Base-by-base conservation (phyloP, 139 green algal species). In the Picochlorum sp. region DNA sequence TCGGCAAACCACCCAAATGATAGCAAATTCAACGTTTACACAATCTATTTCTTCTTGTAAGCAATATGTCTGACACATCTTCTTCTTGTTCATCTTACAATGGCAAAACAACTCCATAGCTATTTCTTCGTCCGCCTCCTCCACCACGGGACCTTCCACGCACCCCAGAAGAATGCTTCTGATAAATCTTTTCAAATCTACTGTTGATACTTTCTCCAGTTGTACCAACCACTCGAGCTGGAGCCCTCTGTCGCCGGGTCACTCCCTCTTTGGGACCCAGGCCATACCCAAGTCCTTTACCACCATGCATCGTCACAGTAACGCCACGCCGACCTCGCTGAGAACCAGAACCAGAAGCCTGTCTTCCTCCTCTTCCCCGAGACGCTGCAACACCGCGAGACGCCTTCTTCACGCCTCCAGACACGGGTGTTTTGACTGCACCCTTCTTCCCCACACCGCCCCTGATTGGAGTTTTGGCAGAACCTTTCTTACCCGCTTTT, bases 171-270 rank as follows among this genome's bases (percentile, higher is more conserved):
- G 47, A 21, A 54, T 54, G 16, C 47, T 54, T 54, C 34, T 41
- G 34, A 41, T 41, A 41, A 54, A 54, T 54, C n/a, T 54, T 54
- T 24, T 54, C 47, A 54, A 54, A 54, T 21, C 47, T 54, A 21
- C 47, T 54, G n/a, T 54, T 54, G 11, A 54, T 20, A 13, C 18
- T 54, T 13, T 54, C 47, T 54, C 47, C n/a, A 54, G 47, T 54
- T 20, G 18, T 21, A 18, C n/a, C 47, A 21, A 54, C 47, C 6
- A 54, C 47, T 54, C n/a, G 16, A 26, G 47, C 18, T 10, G 18
- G 16, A 26, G 47, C 18, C 18, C n/a, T 54, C n/a, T 54, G 47
- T 54, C 15, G 16, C n/a, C 47, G 16, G 18, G 15, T 13, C 18
- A 54, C 47, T 1, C 47, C 47, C 4, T 20, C 47, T 21, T 54